phyloP scores from a whole-genome alignment of 2,329 filamentous ascomycete genomes.

The Pseudogymnoascus sp. region DNA sequence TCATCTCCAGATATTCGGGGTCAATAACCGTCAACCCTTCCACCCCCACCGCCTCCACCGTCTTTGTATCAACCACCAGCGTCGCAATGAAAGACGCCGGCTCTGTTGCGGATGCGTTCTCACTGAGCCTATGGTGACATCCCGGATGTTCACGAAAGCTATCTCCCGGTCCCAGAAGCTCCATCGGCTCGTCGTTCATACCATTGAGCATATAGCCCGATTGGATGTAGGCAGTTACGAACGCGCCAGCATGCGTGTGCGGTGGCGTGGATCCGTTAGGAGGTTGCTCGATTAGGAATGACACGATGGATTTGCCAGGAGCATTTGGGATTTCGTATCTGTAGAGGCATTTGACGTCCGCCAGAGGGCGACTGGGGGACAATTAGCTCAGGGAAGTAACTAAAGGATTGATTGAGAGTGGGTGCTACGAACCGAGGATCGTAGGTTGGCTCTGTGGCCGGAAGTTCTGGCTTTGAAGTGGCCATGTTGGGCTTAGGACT shows the following conservation, averaged over 20 bases:
- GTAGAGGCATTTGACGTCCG: conserved; percentile 13
- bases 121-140: conserved; percentile 41
- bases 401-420: background rate
- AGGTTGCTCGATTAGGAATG: conserved; percentile 31
- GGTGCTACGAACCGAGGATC: background rate
- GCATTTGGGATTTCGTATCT: conserved; percentile 32
- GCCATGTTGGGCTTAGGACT: background rate
- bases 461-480: background rate
- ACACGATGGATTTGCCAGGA: conserved; percentile 35
- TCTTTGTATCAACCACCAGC: conserved; percentile 36
- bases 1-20: conserved; percentile 28
- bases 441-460: background rate
- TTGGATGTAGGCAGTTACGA: conserved; percentile 34
- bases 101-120: conserved; percentile 36
- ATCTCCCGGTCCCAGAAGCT: conserved; percentile 29
- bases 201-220: conserved; percentile 36
- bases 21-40: conserved; percentile 30
- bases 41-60: conserved; percentile 29
- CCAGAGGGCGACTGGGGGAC: conserved; percentile 13
- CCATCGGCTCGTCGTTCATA: conserved; percentile 38
- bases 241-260: conserved; percentile 39
- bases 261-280: conserved; percentile 37
- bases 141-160: conserved; percentile 39
- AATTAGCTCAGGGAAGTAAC: background rate
- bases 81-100: conserved; percentile 32